Conservation (phyloP, 2,329 filamentous ascomycete genomes). For the Hymenoscyphus occultus region DNA sequence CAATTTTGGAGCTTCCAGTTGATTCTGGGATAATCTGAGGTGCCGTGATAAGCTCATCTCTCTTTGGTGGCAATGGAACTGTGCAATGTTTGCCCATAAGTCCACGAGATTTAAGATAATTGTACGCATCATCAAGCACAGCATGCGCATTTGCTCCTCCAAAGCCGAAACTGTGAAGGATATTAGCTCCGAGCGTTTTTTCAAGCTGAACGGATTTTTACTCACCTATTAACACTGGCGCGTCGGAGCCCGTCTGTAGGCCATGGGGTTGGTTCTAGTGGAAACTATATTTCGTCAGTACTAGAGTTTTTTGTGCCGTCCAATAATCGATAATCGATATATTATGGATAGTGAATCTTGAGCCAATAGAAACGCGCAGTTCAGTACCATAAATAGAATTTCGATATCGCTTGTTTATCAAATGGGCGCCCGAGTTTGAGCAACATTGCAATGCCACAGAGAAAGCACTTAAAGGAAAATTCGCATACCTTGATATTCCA, state of each 20-base stretch:
- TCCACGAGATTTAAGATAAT: slow-evolving; percentile 9
- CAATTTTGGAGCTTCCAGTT: background rate
- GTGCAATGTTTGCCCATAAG: slow-evolving; percentile 13
- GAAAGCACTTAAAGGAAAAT: background rate
- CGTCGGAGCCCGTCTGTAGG: slow-evolving; percentile 18
- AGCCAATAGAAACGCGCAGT: too few relatives aligned
- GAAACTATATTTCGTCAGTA: slow-evolving; percentile 8
- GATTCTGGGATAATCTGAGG: background rate
- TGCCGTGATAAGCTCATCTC: background rate
- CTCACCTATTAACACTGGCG: slow-evolving; percentile 25
- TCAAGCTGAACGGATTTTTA: background rate
- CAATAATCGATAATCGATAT: background rate
- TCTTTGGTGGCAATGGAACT: background rate
- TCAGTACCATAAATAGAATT: too few relatives aligned
- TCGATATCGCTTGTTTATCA: too few relatives aligned
- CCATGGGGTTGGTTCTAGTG: slow-evolving; percentile 13
- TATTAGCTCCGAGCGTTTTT: background rate
- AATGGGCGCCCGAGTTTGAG: too few relatives aligned
- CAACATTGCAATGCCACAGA: too few relatives aligned
- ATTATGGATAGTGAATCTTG: too few relatives aligned
- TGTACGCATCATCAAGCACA: slow-evolving; percentile 30
- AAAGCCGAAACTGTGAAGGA: slow-evolving; percentile 22
- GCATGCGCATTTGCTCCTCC: slow-evolving; percentile 28
- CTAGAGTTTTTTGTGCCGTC: background rate
- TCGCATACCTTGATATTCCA: slow-evolving; percentile 34